A percentile compares a stretch with the other conserved stretches of the same genome.
These are phyloP conservation scores for Tetracladium maxilliforme DNA, from an alignment of 2,329 filamentous ascomycete genomes.

Conservation along the genomic window DNA sequence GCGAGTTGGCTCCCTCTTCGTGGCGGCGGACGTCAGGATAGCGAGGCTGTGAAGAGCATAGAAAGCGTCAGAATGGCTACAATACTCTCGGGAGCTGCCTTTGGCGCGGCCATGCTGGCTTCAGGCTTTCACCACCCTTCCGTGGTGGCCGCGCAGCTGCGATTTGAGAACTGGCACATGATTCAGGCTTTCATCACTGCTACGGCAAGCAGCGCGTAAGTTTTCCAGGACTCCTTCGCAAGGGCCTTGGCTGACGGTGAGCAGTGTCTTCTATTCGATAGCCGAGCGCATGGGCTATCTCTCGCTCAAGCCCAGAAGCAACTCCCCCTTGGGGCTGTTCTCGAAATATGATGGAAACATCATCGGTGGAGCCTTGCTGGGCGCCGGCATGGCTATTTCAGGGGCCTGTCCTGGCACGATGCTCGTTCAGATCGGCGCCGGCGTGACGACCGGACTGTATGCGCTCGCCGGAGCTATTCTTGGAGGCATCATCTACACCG, in stretches of 20 bases:
- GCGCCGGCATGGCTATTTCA: slow-evolving; percentile 50
- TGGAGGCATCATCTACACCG: slow-evolving; percentile 38
- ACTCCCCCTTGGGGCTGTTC: slow-evolving; percentile 36
- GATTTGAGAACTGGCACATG: slow-evolving; percentile 49
- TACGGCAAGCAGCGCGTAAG: slow-evolving; percentile 46
- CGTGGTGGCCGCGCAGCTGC: slow-evolving; percentile 46
- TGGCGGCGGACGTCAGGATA: no score
- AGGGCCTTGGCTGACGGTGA: background rate
- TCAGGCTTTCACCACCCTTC: slow-evolving; percentile 45
- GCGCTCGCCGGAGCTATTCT: slow-evolving; percentile 37
- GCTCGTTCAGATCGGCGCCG: slow-evolving; percentile 41
- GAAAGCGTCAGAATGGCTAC: slow-evolving; percentile 10
- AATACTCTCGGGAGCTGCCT: slow-evolving; percentile 35
- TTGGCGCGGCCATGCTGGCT: slow-evolving; percentile 44
- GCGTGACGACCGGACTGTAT: slow-evolving; percentile 32
- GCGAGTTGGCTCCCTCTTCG: no score
- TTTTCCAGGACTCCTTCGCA: slow-evolving; percentile 5
- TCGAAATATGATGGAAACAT: slow-evolving; percentile 47
- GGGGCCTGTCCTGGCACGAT: slow-evolving; percentile 53
- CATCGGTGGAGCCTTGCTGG: slow-evolving; percentile 44
- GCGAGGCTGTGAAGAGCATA: no score
- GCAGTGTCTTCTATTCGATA: slow-evolving; percentile 4
- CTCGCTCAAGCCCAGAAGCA: slow-evolving; percentile 28
- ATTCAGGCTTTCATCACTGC: slow-evolving; percentile 48
- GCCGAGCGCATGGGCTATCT: slow-evolving; percentile 6